phyloP scores from a whole-genome alignment of 345 rosid genomes.

The Eucalyptus melliodora region DNA sequence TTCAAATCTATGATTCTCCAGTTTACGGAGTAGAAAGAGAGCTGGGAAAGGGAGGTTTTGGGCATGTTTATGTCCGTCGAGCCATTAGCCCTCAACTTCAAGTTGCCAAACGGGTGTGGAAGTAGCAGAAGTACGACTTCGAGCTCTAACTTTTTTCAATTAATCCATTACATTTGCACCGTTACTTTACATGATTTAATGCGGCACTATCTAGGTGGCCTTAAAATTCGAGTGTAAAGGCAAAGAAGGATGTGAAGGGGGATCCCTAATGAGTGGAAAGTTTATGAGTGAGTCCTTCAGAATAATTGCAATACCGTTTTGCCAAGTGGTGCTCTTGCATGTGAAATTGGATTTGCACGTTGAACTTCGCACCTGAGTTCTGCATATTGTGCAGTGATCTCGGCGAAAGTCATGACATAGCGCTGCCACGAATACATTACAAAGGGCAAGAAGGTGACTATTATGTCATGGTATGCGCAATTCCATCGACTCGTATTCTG shows the following conservation, averaged over 20 bases:
- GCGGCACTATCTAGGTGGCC: constrained; percentile 37
- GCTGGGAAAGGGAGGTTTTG: constrained; percentile 92
- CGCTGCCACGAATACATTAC: fast-evolving
- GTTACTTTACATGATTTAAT: neutral
- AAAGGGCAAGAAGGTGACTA: too few relatives aligned
- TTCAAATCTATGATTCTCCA: too few relatives aligned
- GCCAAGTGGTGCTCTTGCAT: too few relatives aligned
- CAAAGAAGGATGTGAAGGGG: constrained; percentile 89
- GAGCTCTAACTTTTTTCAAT: neutral
- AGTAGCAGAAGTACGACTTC: constrained; percentile 42
- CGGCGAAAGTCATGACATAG: too few relatives aligned
- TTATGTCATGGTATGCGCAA: too few relatives aligned
- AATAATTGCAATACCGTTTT: too few relatives aligned
- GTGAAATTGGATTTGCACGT: too few relatives aligned
- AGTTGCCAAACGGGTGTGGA: constrained; percentile 55
- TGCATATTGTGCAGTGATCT: too few relatives aligned
- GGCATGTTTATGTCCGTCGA: constrained; percentile 85
- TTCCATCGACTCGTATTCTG: too few relatives aligned
- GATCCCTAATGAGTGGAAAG: constrained; percentile 32
- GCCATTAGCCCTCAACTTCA: constrained; percentile 23
- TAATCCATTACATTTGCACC: neutral
- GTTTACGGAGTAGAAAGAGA: constrained; percentile 2
- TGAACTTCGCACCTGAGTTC: too few relatives aligned
- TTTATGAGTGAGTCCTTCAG: too few relatives aligned
- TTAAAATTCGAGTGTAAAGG: constrained; percentile 79